phyloP scores from a whole-genome alignment of 31 red algal genomes.

The Odonthalia washingtoniensis region DNA sequence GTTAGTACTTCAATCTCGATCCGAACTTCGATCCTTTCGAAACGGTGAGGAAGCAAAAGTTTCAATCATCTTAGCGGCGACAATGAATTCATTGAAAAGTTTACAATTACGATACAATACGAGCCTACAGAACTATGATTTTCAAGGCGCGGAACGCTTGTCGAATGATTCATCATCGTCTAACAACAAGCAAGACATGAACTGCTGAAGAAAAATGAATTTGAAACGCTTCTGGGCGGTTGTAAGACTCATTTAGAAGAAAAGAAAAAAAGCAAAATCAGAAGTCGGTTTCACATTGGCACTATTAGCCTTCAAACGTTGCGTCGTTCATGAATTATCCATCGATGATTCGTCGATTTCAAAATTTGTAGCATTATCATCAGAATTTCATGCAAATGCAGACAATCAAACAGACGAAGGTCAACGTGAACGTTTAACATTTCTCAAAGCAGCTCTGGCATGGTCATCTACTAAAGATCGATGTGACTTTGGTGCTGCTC shows the following conservation, averaged over 20 bases:
- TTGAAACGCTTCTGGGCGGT: conserved; percentile 17
- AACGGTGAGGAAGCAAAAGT: no score
- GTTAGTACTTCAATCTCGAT: no score
- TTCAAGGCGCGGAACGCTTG: conserved; percentile 67
- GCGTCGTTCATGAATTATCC: conserved; percentile 43
- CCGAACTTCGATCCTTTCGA: no score
- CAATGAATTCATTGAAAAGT: conserved; percentile 64
- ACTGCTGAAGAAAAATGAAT: conserved; percentile 22
- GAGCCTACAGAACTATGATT: conserved; percentile 47
- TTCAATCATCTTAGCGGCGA: no score
- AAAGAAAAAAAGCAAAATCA: conserved; percentile 41
- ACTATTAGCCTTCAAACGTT: conserved; percentile 51
- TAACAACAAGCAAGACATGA: conserved; percentile 46
- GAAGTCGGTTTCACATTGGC: conserved; percentile 52
- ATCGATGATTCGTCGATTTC: conserved; percentile 33
- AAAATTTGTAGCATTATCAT: conserved; percentile 24
- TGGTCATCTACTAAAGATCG: conserved; percentile 58
- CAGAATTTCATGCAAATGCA: conserved; percentile 45
- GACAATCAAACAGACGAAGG: conserved; percentile 27
- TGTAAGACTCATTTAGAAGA: conserved; percentile 29
- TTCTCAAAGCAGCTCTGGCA: conserved; percentile 42
- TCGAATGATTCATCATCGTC: conserved; percentile 70
- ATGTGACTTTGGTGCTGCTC: conserved; percentile 31
- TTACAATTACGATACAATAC: conserved; percentile 56
- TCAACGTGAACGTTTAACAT: conserved; percentile 48